Evolutionary conservation across 2,329 filamentous ascomycete species (phyloP), one percentile per base, ranked within the genome.

Genomic region (Aspergillus glaucus): DNA sequence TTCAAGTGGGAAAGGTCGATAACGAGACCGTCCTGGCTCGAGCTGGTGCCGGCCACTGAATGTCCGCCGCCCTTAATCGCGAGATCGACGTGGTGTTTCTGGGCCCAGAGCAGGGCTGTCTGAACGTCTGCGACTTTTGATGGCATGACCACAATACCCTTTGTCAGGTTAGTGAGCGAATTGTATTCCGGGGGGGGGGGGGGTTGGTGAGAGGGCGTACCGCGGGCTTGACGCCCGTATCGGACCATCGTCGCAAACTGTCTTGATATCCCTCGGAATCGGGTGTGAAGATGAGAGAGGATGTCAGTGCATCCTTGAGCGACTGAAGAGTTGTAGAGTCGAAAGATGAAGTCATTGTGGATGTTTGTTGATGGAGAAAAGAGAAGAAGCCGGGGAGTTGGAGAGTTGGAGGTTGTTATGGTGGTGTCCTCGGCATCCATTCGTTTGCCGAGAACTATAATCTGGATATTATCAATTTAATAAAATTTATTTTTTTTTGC

Each of bases 1-100:
- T 74, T 70, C 74, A 84, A 76, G 24, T 72, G 66, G 2, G 70
- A 70, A 14, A 84, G 69, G 56, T 82, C 79, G 48, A 84, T 75
- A 8, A 84, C 74, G 39, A 84, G 66, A 4, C 79, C 80, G n/a
- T 75, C 74, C 24, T 74, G 61, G 1, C 76, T 76, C 1, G 76
- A 79, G 8, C 76, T 77, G 4, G 74, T 71, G 4, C 79, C 79
- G 1, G 74, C 72, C 0, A 79, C 79, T 2, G 76, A 78, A 63
- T 84, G 60, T 3, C 64, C 62, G 10, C 64, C 61, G 3, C 63
- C 59, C 46, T 63, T 60, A 8, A 66, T 56, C 6, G 62, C 62
- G 41, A 66, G 42, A 15, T 65, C 60, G 21, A 63, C 19, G 6
- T 19, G 42, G 43, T 64, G 44, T 15, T 70, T 59, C 2, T 65